A percentile compares a stretch with the other conserved stretches of the same genome.
phyloP scores from a whole-genome alignment of 352 stramenopile genomes.

The Phytophthora macrochlamydospora region DNA sequence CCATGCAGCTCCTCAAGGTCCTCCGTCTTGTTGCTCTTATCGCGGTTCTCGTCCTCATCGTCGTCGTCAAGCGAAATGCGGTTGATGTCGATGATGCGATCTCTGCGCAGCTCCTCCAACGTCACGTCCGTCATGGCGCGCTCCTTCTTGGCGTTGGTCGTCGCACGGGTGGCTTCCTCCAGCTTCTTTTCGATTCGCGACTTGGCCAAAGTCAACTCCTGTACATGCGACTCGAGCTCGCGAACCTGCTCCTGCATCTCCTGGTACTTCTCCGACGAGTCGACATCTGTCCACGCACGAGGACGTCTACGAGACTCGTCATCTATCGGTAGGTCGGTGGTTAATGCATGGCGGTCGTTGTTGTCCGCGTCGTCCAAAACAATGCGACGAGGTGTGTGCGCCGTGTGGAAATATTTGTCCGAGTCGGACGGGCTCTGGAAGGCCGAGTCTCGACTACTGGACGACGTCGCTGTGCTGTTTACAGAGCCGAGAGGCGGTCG shows the following conservation, averaged over 20 bases:
- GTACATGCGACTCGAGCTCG: constrained; percentile 69
- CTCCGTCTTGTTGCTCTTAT: constrained; percentile 33
- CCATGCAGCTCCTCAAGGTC: constrained; percentile 19
- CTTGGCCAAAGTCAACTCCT: constrained; percentile 66
- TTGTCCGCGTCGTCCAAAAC: constrained; percentile 18
- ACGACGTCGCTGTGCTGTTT: constrained; percentile 42
- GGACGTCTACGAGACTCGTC: constrained; percentile 46
- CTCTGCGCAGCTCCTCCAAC: constrained; percentile 50
- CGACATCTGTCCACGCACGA: constrained; percentile 69
- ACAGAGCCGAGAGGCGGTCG: constrained; percentile 41
- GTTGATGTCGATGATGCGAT: constrained; percentile 72
- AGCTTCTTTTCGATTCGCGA: constrained; percentile 59
- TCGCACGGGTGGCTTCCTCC: constrained; percentile 31
- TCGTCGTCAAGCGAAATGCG: constrained; percentile 63
- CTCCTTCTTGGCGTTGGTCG: constrained; percentile 38
- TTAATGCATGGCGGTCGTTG: constrained; percentile 15
- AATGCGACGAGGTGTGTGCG: constrained; percentile 18
- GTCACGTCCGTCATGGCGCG: constrained; percentile 47
- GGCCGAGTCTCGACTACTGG: constrained; percentile 30
- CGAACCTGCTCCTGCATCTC: constrained; percentile 75
- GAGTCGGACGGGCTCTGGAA: constrained; percentile 39
- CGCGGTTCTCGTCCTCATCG: constrained; percentile 42
- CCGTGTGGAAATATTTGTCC: constrained; percentile 28
- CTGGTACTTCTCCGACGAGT: constrained; percentile 53
- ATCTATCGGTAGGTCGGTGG: constrained; percentile 33